Conservation (phyloP, 2,329 filamentous ascomycete species). For the Coniochaeta sp. region DNA sequence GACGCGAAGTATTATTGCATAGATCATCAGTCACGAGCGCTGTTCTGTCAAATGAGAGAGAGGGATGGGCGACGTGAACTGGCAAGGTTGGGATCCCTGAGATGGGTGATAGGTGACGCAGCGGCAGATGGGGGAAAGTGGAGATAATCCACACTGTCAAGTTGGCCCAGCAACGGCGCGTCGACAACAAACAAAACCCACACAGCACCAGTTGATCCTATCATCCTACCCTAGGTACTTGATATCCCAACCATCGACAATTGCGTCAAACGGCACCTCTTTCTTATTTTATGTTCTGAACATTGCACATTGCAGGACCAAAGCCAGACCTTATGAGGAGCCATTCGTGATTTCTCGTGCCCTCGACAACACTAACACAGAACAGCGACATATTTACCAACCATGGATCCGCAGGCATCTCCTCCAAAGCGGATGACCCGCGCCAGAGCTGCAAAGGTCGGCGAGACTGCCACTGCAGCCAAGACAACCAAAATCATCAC, state of each 20-base stretch:
- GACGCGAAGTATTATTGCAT: no score
- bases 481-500: constrained; percentile 40
- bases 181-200: not conserved
- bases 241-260: not conserved
- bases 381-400: constrained; percentile 9
- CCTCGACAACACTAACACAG: not conserved
- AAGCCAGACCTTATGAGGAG: not conserved
- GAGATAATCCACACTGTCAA: no score
- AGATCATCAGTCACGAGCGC: no score
- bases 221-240: not conserved
- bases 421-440: constrained; percentile 54
- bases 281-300: constrained; percentile 1
- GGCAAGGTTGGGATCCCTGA: no score
- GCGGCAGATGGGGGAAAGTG: no score
- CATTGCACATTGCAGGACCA: not conserved
- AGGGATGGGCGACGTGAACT: no score
- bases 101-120: no score
- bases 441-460: constrained; percentile 31
- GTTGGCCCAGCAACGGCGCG: not conserved
- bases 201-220: not conserved
- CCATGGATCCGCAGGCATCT: constrained; percentile 41
- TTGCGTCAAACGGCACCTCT: not conserved
- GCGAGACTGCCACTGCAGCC: constrained; percentile 12
- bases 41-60: no score
- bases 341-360: not conserved